Conservation (phyloP, 208 protist genomes). For the Zelonia costaricensis region DNA sequence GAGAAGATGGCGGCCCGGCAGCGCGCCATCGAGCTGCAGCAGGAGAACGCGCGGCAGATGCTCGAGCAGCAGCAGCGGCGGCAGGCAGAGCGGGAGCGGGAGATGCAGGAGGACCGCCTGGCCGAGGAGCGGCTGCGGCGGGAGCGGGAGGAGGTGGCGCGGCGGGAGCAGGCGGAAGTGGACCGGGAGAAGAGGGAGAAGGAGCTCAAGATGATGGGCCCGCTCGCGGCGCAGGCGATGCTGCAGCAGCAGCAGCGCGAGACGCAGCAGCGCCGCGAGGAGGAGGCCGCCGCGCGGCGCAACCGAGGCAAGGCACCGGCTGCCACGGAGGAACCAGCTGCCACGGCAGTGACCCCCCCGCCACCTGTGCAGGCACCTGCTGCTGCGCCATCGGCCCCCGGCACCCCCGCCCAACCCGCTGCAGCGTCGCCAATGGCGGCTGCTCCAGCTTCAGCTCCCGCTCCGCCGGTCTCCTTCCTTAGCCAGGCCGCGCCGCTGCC, state of each 20-base stretch:
- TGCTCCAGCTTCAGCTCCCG: too few species aligned
- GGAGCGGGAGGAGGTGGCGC: constrained; percentile 48
- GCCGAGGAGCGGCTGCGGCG: constrained; percentile 46
- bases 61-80: constrained; percentile 52
- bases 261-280: constrained; percentile 26
- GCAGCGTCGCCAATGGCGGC: too few species aligned
- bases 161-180: constrained; percentile 51
- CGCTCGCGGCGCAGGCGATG: constrained; percentile 22
- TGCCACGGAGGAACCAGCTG: background rate
- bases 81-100: constrained; percentile 38
- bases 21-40: constrained; percentile 67
- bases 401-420: too few species aligned
- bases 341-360: background rate
- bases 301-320: constrained; percentile 7
- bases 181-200: constrained; percentile 46
- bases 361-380: background rate
- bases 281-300: constrained; percentile 27
- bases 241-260: constrained; percentile 28
- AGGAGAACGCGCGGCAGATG: constrained; percentile 71
- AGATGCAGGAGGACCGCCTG: constrained; percentile 39
- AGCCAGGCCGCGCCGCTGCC: background rate
- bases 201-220: constrained; percentile 41
- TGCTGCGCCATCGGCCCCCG: background rate
- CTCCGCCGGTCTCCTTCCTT: background rate
- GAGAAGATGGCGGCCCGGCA: constrained; percentile 39